Evolutionary conservation across 805 yeast species (phyloP).

Genomic region (Candida sanyiensis): DNA sequence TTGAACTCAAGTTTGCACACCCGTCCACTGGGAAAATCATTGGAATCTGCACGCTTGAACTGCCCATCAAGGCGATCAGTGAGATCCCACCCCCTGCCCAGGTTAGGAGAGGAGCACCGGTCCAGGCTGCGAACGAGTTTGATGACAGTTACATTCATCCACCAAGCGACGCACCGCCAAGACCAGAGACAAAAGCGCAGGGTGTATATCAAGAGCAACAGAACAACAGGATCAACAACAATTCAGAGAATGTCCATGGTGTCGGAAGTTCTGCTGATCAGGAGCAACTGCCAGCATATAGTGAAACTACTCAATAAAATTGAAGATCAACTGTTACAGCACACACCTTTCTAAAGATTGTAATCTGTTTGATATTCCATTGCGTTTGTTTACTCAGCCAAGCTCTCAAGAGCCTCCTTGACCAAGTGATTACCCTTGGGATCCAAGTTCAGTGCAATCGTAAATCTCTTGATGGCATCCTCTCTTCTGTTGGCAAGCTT

Average conservation of each 20-base stretch:
- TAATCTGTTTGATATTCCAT: background rate
- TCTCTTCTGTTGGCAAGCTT: slow-evolving; percentile 66
- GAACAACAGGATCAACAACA: background rate
- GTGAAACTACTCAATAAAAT: slow-evolving; percentile 5
- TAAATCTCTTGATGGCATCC: slow-evolving; percentile 78
- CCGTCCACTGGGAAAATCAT: background rate
- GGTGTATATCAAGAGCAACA: slow-evolving; percentile 2
- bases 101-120: background rate
- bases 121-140: background rate
- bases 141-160: background rate
- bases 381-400: slow-evolving; percentile 13
- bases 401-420: slow-evolving; percentile 70
- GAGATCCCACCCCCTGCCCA: slow-evolving; percentile 1
- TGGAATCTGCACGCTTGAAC: background rate
- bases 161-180: background rate
- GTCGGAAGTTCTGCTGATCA: background rate
- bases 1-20: slow-evolving; percentile 28
- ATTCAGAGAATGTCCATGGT: background rate
- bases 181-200: background rate
- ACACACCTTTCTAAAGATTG: background rate
- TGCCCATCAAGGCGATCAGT: slow-evolving; percentile 1
- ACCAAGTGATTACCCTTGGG: slow-evolving; percentile 88
- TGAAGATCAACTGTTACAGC: background rate
- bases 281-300: slow-evolving; percentile 12
- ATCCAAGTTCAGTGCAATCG: slow-evolving; percentile 84